phyloP scores from a whole-genome alignment of 805 yeast species.

The Suhomyces sp. region DNA sequence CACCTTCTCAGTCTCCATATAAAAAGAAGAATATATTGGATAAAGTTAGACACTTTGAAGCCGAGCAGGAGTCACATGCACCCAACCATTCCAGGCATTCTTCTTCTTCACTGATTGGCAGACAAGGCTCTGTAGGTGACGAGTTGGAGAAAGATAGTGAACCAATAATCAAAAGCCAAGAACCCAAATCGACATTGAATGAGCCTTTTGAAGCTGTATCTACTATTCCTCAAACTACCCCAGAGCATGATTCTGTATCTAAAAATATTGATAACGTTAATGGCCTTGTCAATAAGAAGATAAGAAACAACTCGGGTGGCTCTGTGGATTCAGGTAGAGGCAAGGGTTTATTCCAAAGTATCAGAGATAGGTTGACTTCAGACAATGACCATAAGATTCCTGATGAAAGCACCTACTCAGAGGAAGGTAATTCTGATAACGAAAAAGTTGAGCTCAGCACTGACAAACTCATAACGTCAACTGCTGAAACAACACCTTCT shows the following conservation, averaged over 20 bases:
- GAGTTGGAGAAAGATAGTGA: conserved; percentile 5
- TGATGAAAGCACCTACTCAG: conserved; percentile 5
- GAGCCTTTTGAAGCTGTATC: conserved; percentile 9
- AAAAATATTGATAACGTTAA: conserved; percentile 2
- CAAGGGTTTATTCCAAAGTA: conserved; percentile 34
- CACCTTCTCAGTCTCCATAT: conserved; percentile 20
- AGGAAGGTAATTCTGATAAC: conserved; percentile 7
- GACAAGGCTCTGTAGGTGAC: neutral
- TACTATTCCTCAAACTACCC: neutral
- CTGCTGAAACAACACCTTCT: conserved; percentile 33
- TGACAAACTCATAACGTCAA: conserved; percentile 17
- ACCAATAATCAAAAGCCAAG: neutral
- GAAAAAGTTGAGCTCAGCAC: conserved; percentile 17
- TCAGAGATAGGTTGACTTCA: conserved; percentile 27
- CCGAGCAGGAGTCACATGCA: neutral
- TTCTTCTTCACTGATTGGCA: conserved; percentile 3
- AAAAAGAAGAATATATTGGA: conserved; percentile 26
- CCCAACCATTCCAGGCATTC: neutral
- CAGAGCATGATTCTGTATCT: neutral
- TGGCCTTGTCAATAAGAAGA: neutral
- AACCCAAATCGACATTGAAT: neutral
- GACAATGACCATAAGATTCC: conserved; percentile 4
- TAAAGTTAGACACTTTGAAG: conserved; percentile 37
- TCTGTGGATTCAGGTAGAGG: conserved; percentile 10
- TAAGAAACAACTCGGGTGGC: conserved; percentile 1